A percentile compares a stretch with the other conserved stretches of the same genome.
Evolutionary conservation across 2,329 filamentous ascomycete genomes (phyloP).

Genomic region (Penicillium oxalicum): DNA sequence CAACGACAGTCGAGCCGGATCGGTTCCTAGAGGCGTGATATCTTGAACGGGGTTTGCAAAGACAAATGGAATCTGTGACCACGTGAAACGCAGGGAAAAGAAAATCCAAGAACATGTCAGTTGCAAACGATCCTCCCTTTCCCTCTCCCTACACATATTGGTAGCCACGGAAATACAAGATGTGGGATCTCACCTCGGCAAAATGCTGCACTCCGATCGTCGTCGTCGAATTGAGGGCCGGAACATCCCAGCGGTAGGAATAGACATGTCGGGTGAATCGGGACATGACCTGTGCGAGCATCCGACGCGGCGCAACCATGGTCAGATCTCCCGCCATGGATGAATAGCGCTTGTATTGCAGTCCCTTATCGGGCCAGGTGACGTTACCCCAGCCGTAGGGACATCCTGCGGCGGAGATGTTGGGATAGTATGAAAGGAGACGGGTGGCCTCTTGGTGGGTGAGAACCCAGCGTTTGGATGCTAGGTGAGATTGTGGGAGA

Average conservation of each 20-base stretch:
- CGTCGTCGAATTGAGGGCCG: conserved; percentile 22
- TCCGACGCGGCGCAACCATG: conserved; percentile 26
- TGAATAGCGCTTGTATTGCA: conserved; percentile 27
- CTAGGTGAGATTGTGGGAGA: conserved; percentile 1
- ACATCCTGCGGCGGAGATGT: conserved; percentile 44
- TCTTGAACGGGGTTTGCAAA: conserved; percentile 28
- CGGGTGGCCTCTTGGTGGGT: conserved; percentile 24
- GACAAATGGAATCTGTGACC: conserved; percentile 27
- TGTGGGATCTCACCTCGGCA: conserved; percentile 20
- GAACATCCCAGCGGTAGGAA: conserved; percentile 28
- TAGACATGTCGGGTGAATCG: conserved; percentile 16
- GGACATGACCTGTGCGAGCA: conserved; percentile 25
- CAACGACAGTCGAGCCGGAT: conserved; percentile 21
- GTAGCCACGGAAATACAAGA: too few species aligned
- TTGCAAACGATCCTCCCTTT: background rate
- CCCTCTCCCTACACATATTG: too few species aligned
- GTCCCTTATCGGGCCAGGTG: conserved; percentile 24
- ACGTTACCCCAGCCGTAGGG: conserved; percentile 37
- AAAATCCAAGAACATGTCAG: background rate
- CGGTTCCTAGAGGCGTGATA: conserved; percentile 23
- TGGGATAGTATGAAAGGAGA: conserved; percentile 48
- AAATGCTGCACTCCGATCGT: conserved; percentile 28
- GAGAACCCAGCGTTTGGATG: conserved; percentile 27
- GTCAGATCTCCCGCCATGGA: conserved; percentile 28
- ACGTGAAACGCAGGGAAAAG: background rate